Evolutionary conservation across 2,329 filamentous ascomycete genomes (phyloP).

Genomic region (Alternaria hordeiaustralica): DNA sequence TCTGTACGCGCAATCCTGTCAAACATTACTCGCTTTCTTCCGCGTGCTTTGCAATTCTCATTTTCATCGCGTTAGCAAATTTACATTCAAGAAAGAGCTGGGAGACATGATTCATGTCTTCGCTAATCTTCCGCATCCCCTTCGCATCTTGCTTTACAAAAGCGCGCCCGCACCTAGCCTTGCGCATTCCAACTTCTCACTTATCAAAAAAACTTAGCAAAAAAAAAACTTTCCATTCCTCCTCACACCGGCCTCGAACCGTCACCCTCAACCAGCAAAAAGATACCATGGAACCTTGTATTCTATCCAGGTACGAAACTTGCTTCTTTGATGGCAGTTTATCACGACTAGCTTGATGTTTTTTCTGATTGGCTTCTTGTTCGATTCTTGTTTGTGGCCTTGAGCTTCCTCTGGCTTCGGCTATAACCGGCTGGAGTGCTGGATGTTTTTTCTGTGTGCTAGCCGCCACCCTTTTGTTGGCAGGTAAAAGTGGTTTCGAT

Average conservation of each 20-base stretch:
- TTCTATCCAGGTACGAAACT: background rate
- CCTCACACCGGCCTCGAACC: background rate
- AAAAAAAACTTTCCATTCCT: background rate
- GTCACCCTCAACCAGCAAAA: background rate
- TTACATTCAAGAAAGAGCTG: background rate
- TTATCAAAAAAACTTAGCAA: background rate
- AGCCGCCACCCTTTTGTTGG: background rate
- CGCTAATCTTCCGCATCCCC: background rate
- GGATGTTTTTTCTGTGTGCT: background rate
- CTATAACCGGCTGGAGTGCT: background rate
- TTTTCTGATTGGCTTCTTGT: background rate
- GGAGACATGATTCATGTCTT: background rate
- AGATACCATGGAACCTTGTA: background rate
- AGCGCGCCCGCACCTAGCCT: background rate
- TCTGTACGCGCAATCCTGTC: background rate
- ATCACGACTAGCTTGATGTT: background rate
- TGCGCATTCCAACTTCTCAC: background rate
- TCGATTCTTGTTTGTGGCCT: background rate
- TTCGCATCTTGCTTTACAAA: too few species aligned
- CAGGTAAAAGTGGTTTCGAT: background rate
- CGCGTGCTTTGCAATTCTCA: background rate
- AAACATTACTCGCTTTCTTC: background rate
- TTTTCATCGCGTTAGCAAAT: accelerated
- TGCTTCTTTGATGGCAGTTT: background rate
- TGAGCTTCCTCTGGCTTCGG: background rate